Base-by-base conservation (phyloP, 202 grass and related monocot species). In the Sporobolus alterniflorus region DNA sequence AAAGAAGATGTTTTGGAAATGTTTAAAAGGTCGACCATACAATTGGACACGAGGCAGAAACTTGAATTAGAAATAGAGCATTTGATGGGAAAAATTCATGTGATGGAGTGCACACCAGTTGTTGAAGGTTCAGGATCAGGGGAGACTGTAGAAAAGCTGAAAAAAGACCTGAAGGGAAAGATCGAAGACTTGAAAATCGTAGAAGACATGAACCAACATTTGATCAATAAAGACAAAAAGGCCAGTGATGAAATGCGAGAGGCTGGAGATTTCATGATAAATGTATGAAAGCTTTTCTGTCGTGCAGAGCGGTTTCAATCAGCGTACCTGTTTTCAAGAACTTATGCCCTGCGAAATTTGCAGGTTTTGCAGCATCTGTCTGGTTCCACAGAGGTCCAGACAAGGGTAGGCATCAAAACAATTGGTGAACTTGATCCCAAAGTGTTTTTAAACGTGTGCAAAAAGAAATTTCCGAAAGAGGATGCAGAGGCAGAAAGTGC, bases 11-110 rank as follows among this genome's bases (percentile, higher is more conserved):
- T 74, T 71, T 64, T 91, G 47, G 79, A 89, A 7, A 86, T 74
- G 75, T 85, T 87, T 78, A 51, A 72, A 52, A 49, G 73, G 57
- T 46, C 89, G n/a, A 74, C 78, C 73, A 81, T 77, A 80, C 73
- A 91, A 55, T 49, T 92, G 41, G 73, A 92, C 43, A 59, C 16
- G 29, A 92, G 79, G 76, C 90, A 91, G 24, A 79, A 72, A 25
- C 82, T 98, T 75, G 77, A 93, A 84, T 62, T 98, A 55, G 90
- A 98, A 54, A 88, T 98, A 91, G 64, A 91, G 6, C 86, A 91
- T 39, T 40, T 94, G 76, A 76, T 55, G 1, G 86, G 85, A 46
- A 84, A 92, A 78, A 50, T 92, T 43, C 51, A 93, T 56, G 75
- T 91, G n/a, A 90, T 92, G 86, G 84, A 97, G 83, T 82, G 77